Evolutionary conservation across 1,139 yeast species (phyloP).

Genomic region (Insectozyma bohioensis): DNA sequence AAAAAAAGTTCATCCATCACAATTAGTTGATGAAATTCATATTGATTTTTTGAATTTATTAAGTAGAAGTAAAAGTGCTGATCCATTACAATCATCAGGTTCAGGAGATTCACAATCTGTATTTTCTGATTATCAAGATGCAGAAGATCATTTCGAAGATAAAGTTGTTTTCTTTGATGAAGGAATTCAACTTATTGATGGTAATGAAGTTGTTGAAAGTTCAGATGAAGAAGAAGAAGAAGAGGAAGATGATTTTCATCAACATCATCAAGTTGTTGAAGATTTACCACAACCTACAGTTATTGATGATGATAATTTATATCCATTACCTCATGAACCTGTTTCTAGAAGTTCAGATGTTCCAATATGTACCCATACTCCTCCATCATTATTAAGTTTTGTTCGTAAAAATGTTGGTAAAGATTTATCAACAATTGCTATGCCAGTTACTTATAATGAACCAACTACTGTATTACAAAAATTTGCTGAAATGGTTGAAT

Average conservation of each 20-base stretch:
- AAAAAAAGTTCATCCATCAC: slow-evolving; percentile 15
- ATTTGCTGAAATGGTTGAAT: slow-evolving; percentile 78
- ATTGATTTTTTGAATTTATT: slow-evolving; percentile 13
- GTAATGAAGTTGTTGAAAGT: slow-evolving; percentile 14
- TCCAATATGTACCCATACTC: slow-evolving; percentile 60
- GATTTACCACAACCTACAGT: slow-evolving; percentile 13
- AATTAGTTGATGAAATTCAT: slow-evolving; percentile 14
- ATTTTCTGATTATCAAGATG: slow-evolving; percentile 62
- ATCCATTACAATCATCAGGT: slow-evolving; percentile 5
- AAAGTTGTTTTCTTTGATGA: slow-evolving; percentile 34
- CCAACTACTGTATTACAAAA: slow-evolving; percentile 82
- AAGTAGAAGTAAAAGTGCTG: slow-evolving; percentile 7
- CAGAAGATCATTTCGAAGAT: slow-evolving; percentile 53
- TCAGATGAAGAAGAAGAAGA: slow-evolving; percentile 21
- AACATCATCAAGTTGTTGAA: slow-evolving; percentile 7
- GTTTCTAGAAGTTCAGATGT: slow-evolving; percentile 61
- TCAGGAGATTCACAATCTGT: slow-evolving; percentile 28
- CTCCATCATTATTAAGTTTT: slow-evolving; percentile 79
- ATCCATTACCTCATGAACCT: slow-evolving; percentile 60
- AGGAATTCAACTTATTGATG: slow-evolving; percentile 13
- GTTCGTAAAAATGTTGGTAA: slow-evolving; percentile 90
- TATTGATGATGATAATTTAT: slow-evolving; percentile 41
- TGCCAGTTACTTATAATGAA: slow-evolving; percentile 95
- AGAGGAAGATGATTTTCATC: slow-evolving; percentile 6
- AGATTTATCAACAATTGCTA: slow-evolving; percentile 79